phyloP scores from a whole-genome alignment of 805 yeast genomes.

The Lachancea lanzarotensis region DNA sequence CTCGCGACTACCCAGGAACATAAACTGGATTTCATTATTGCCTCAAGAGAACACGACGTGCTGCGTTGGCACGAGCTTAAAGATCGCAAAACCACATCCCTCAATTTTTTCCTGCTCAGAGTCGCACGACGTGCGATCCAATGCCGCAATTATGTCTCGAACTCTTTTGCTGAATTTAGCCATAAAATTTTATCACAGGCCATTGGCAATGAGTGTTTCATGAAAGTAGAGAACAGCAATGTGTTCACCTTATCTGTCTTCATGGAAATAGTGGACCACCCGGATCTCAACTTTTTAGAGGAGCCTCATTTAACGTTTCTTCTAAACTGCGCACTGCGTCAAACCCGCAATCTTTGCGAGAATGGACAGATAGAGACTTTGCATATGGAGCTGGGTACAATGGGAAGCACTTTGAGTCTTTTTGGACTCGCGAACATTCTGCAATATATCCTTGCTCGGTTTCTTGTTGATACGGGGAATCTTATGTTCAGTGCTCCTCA shows the following conservation, averaged over 20 bases:
- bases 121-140: conserved; percentile 14
- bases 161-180: conserved; percentile 5
- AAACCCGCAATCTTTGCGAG: conserved; percentile 8
- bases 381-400: conserved; percentile 16
- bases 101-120: conserved; percentile 12
- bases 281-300: conserved; percentile 22
- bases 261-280: conserved; percentile 33
- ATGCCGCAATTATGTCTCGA: conserved; percentile 12
- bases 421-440: conserved; percentile 20
- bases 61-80: conserved; percentile 3
- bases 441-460: conserved; percentile 22
- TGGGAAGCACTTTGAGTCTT: conserved; percentile 25
- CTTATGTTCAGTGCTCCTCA: conserved; percentile 1
- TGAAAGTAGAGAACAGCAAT: conserved; percentile 1
- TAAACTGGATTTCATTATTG: conserved; percentile 19
- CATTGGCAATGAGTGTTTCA: conserved; percentile 6
- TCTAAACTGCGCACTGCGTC: conserved; percentile 16
- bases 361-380: conserved; percentile 11
- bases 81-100: conserved; percentile 3
- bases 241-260: conserved; percentile 20
- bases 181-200: not conserved
- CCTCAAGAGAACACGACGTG: conserved; percentile 6
- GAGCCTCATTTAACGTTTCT: conserved; percentile 20
- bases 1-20: conserved; percentile 12
- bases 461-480: conserved; percentile 16